Percentiles rank a stretch among this genome's conserved stretches.
Evolutionary conservation across 352 stramenopile species (phyloP).

Genomic region (Plasmopara halstedii): DNA sequence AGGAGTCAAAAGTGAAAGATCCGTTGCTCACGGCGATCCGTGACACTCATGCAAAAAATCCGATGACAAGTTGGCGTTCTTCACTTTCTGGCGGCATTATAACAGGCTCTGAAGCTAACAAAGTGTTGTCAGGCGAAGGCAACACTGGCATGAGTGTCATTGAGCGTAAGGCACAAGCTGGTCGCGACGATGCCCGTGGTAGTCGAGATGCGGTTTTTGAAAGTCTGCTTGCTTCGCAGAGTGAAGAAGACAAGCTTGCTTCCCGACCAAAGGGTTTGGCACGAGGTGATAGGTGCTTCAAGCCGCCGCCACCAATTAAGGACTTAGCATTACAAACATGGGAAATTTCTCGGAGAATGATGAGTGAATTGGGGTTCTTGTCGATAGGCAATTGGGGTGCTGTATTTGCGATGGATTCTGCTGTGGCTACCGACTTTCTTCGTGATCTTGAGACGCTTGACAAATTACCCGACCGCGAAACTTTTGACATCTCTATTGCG

Average conservation of each 20-base stretch:
- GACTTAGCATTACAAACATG: constrained; percentile 55
- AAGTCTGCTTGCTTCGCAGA: constrained; percentile 53
- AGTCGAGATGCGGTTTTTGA: constrained; percentile 63
- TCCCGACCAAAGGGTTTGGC: constrained; percentile 12
- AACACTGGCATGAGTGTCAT: constrained; percentile 67
- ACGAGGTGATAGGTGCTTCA: constrained; percentile 19
- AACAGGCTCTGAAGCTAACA: constrained; percentile 10
- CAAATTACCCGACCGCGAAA: constrained; percentile 67
- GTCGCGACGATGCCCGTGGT: constrained; percentile 42
- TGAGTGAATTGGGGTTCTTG: constrained; percentile 77
- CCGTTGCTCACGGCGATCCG: constrained; percentile 62
- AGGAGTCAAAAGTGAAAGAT: constrained; percentile 26
- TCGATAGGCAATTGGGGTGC: constrained; percentile 81
- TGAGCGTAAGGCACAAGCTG: constrained; percentile 51
- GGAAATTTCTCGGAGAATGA: constrained; percentile 72
- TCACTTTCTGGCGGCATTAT: constrained; percentile 8
- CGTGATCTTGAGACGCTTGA: constrained; percentile 64
- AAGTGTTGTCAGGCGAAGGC: constrained; percentile 49
- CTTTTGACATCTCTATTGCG: constrained; percentile 73
- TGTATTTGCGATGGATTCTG: constrained; percentile 70
- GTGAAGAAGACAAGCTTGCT: constrained; percentile 38
- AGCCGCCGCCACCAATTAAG: constrained; percentile 42
- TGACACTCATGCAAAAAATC: constrained; percentile 42
- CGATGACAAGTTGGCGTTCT: constrained; percentile 69
- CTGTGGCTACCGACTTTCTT: constrained; percentile 39